Evolutionary conservation across 1,284 basidiomycete species (phyloP), one percentile per base, ranked within the genome.

Genomic region (Xanthoconium separans): DNA sequence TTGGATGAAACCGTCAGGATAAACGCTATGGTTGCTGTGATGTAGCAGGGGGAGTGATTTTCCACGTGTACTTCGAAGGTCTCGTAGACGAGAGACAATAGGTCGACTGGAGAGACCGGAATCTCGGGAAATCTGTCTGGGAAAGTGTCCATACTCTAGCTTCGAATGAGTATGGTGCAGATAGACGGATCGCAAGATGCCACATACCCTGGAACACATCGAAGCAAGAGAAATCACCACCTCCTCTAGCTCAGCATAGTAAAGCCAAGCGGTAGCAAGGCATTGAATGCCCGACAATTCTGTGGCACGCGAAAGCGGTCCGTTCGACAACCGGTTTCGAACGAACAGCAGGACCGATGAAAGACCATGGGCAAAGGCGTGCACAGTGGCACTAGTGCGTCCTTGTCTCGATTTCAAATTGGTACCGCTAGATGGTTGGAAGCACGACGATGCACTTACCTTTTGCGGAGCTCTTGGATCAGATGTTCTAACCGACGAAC

Each of bases 311-410:
- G 63, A 58, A 49, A 74, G 71, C 1, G 79, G 71, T 54, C 73
- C 69, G 18, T 62, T 55, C 33, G 76, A 68, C 22, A 86, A 63
- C 15, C 63, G 63, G 34, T 75, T 68, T 24, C 84, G 79, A 41
- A 86, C 64, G 59, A 75, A 79, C 9, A 72, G 68, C 2, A 88
- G 68, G 10, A 81, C 73, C 0, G 79, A 80, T 2, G 84, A 81
- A 6, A 90, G 69, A 0, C 81, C 75, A 63, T 91, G 85, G 0
- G 78, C 75, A 60, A 89, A 86, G 7, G 87, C 83, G 62, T 88
- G 80, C 10, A 81, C 68, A 10, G 81, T 82, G 7, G 85, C 77
- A 7, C 76, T 78, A 49, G 76, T 73, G 37, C 65, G 73, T 13
- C 72, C 69, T 53, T 72, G 75, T 56, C 78, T 80, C 44, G 16